phyloP scores from a whole-genome alignment of 2,329 filamentous ascomycete species.

The Verticillium nonalfalfae region DNA sequence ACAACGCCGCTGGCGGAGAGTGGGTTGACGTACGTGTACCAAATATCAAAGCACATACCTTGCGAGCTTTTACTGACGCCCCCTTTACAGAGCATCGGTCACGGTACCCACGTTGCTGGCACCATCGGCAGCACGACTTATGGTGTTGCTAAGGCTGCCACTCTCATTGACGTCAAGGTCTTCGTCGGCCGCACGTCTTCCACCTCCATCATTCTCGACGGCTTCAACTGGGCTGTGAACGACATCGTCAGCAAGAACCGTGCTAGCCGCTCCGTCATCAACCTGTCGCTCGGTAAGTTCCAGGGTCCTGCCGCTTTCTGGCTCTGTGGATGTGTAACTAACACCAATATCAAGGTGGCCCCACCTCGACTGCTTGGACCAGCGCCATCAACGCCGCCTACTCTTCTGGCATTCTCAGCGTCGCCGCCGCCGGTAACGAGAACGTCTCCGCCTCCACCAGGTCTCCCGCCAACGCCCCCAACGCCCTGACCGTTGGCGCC shows the following conservation, averaged over 20 bases:
- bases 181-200: conserved; percentile 26
- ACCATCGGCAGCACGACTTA: conserved; percentile 27
- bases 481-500: conserved; percentile 47
- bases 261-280: conserved; percentile 28
- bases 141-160: conserved; percentile 35
- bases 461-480: conserved; percentile 40
- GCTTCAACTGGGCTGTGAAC: conserved; percentile 26
- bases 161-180: conserved; percentile 39
- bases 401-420: conserved; percentile 38
- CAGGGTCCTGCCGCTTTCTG: no score
- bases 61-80: not conserved
- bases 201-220: conserved; percentile 19
- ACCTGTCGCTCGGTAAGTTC: conserved; percentile 31
- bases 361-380: conserved; percentile 39
- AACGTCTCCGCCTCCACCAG: conserved; percentile 24
- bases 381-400: conserved; percentile 38
- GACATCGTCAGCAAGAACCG: conserved; percentile 22
- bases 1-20: conserved; percentile 16
- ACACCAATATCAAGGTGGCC: conserved; percentile 25
- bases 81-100: conserved; percentile 25
- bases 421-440: conserved; percentile 49
- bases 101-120: conserved; percentile 34
- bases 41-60: no score
- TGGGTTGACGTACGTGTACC: conserved; percentile 16
- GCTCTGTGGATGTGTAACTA: no score